phyloP scores from a whole-genome alignment of 176 grass and related monocot genomes.

The Zea luxurians region DNA sequence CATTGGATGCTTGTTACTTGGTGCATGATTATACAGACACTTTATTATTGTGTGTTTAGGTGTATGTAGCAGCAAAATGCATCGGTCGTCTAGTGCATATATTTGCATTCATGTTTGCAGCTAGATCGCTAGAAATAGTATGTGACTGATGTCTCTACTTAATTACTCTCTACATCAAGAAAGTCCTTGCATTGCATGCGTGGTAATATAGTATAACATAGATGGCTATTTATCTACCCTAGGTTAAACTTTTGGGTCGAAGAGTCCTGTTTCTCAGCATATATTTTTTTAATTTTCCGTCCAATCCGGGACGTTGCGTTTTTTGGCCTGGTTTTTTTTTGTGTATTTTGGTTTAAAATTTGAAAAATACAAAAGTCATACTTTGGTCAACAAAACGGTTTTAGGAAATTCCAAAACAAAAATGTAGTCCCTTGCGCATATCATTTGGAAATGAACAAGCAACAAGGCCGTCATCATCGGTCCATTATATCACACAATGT shows the following conservation, averaged over 20 bases:
- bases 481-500: no score
- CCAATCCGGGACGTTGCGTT: no score
- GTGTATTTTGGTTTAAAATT: no score
- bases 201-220: neutral
- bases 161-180: neutral
- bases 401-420: no score
- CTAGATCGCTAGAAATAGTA: neutral
- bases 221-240: neutral
- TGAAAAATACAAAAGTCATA: no score
- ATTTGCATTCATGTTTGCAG: conserved; percentile 1
- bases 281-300: no score
- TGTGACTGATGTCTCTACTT: neutral
- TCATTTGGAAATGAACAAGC: conserved; percentile 26
- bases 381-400: no score
- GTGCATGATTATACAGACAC: neutral
- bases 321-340: no score
- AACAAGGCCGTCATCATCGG: neutral
- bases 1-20: neutral
- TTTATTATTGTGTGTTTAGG: neutral
- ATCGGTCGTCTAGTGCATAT: neutral
- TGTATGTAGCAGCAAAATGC: neutral
- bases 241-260: no score
- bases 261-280: no score
- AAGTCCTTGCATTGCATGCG: neutral
- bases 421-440: neutral